A percentile compares a stretch with the other conserved stretches of the same genome.
phyloP scores from a whole-genome alignment of 805 yeast species.

The Yarrowia keelungensis region DNA sequence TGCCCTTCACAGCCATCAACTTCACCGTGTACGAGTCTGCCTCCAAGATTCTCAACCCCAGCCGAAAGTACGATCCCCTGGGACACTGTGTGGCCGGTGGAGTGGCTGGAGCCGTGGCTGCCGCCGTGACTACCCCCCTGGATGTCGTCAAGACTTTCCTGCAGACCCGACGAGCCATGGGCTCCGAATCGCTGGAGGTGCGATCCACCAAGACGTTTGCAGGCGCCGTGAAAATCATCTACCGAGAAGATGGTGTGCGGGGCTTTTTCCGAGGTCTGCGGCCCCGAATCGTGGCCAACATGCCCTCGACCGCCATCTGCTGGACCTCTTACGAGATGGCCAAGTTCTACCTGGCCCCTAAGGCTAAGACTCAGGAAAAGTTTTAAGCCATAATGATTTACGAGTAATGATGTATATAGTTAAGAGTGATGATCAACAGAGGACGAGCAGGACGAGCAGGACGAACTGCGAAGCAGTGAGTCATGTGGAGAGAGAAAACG shows the following conservation, averaged over 20 bases:
- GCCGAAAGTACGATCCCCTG: constrained; percentile 78
- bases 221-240: constrained; percentile 74
- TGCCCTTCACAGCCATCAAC: constrained; percentile 94
- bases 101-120: constrained; percentile 91
- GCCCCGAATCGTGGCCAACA: constrained; percentile 90
- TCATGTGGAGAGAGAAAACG: too few species aligned
- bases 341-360: constrained; percentile 61
- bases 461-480: too few species aligned
- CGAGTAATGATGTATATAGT: constrained; percentile 39
- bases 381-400: constrained; percentile 38
- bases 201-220: constrained; percentile 68
- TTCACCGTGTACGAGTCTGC: constrained; percentile 90
- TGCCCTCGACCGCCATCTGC: constrained; percentile 94
- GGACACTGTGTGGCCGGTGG: constrained; percentile 94
- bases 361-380: constrained; percentile 18
- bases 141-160: constrained; percentile 92
- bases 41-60: constrained; percentile 79
- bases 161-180: constrained; percentile 65
- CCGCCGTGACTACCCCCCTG: constrained; percentile 92
- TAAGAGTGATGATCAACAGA: constrained; percentile 34
- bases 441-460: not conserved
- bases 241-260: constrained; percentile 52
- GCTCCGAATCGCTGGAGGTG: constrained; percentile 48
- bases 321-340: constrained; percentile 99
- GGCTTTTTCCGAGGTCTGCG: constrained; percentile 86